Percentiles rank a stretch among this genome's conserved stretches.
Conservation (phyloP, 306 rosid species). For the Trichosanthes cucumerina region DNA sequence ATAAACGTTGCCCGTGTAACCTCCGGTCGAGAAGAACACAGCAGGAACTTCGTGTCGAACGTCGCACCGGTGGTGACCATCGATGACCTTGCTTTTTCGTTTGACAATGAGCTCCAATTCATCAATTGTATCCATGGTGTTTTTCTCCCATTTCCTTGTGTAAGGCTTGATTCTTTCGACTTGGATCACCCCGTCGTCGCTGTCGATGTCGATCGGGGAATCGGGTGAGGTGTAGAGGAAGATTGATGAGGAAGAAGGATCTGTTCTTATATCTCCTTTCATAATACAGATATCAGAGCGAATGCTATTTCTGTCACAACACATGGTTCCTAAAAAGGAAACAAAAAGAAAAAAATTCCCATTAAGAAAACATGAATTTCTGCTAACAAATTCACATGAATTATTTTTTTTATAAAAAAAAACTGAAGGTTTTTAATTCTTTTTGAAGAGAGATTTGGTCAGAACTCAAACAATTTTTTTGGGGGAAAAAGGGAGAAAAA, state of each 20-base stretch:
- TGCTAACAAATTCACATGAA: neutral
- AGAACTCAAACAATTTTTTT: neutral
- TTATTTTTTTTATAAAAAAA: neutral
- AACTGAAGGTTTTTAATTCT: neutral
- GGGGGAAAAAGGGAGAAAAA: neutral
- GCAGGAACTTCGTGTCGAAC: conserved; percentile 78
- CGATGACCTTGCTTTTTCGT: conserved; percentile 18
- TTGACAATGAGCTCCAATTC: conserved; percentile 52
- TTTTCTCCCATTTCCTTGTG: conserved; percentile 86
- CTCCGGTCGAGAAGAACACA: conserved; percentile 88
- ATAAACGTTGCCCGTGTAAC: conserved; percentile 87
- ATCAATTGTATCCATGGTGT: conserved; percentile 65
- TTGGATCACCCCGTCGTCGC: conserved; percentile 21
- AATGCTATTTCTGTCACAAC: conserved; percentile 67
- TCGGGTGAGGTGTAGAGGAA: conserved; percentile 43
- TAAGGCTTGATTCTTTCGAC: conserved; percentile 68
- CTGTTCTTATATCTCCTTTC: conserved; percentile 88
- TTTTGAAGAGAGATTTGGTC: neutral
- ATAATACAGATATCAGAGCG: conserved; percentile 78
- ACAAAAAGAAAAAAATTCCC: neutral
- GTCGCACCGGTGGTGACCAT: conserved; percentile 35
- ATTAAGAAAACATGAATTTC: neutral
- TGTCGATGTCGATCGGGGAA: neutral
- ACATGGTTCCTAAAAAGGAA: conserved; percentile 49
- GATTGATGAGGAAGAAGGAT: conserved; percentile 52